Evolutionary conservation across 108 stramenopile genomes (phyloP).

Genomic region (Cyclostephanos tholiformis): DNA sequence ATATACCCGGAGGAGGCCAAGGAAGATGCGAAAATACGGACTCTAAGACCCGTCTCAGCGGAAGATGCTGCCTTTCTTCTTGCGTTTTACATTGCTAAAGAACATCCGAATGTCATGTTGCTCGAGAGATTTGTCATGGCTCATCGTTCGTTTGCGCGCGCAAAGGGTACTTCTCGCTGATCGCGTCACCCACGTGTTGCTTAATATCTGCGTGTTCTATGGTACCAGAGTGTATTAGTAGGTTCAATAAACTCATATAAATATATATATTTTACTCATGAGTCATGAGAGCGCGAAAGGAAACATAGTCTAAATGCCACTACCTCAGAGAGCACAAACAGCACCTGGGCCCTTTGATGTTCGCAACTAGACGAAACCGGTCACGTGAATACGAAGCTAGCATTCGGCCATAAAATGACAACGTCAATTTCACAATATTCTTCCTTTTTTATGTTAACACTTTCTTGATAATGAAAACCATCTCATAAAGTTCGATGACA

Average conservation of each 20-base stretch:
- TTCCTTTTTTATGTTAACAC: neutral
- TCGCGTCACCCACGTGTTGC: no score
- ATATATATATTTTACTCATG: no score
- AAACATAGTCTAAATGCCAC: no score
- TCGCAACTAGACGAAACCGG: no score
- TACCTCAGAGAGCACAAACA: no score
- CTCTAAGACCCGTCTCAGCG: constrained; percentile 4
- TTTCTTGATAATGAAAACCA: constrained; percentile 42
- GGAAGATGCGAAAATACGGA: neutral
- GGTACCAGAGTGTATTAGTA: no score
- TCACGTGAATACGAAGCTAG: no score
- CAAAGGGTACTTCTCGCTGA: neutral
- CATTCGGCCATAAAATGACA: no score
- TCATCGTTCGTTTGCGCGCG: neutral
- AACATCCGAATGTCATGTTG: constrained; percentile 68
- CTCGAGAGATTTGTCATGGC: constrained; percentile 40
- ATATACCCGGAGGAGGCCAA: neutral
- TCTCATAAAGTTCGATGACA: constrained; percentile 40
- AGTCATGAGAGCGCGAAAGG: no score
- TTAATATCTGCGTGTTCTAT: no score
- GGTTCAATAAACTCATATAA: no score
- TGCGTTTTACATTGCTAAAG: constrained; percentile 71
- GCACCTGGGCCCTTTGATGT: no score
- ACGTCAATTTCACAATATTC: neutral
- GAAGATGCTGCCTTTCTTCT: constrained; percentile 56